These are phyloP conservation scores for Aspergillus avenaceus DNA, from an alignment of 495 filamentous ascomycete species.

Conservation along the genomic window DNA sequence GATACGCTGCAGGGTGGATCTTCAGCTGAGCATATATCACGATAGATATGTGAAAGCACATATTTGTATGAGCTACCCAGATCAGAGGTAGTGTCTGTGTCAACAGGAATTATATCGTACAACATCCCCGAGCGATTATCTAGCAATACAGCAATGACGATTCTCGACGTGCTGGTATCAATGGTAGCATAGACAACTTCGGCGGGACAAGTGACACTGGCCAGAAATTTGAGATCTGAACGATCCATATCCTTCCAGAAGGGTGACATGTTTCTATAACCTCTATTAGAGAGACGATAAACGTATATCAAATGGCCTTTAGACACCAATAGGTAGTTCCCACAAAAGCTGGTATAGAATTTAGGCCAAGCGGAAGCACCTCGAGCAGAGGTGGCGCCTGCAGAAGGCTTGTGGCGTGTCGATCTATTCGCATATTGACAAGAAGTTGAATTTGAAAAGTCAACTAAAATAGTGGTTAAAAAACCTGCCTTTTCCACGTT, in stretches of 20 bases:
- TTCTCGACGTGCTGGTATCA: conserved; percentile 54
- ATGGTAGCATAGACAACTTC: conserved; percentile 60
- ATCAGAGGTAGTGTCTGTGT: neutral
- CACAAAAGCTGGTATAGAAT: conserved; percentile 58
- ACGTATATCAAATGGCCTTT: conserved; percentile 58
- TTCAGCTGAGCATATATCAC: conserved; percentile 59
- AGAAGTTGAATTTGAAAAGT: too few relatives aligned
- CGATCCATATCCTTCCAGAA: conserved; percentile 11
- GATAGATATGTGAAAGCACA: conserved; percentile 38
- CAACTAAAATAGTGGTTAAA: conserved; percentile 25
- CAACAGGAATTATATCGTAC: conserved; percentile 43
- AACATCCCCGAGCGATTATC: conserved; percentile 61
- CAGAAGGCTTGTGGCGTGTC: too few relatives aligned
- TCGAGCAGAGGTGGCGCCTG: conserved; percentile 19
- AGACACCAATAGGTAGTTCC: conserved; percentile 54
- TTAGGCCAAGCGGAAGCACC: conserved; percentile 12
- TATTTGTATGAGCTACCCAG: conserved; percentile 22
- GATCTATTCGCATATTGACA: too few relatives aligned
- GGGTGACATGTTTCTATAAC: conserved; percentile 8
- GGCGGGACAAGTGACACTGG: conserved; percentile 55
- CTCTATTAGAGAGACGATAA: conserved; percentile 46
- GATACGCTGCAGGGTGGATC: conserved; percentile 65
- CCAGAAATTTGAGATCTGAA: conserved; percentile 38
- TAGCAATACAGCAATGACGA: conserved; percentile 59
- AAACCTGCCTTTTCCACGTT: conserved; percentile 34